Percentiles rank a stretch among this genome's conserved stretches.
Conservation (phyloP, 2,329 filamentous ascomycete genomes). For the Trichoderma sp. region DNA sequence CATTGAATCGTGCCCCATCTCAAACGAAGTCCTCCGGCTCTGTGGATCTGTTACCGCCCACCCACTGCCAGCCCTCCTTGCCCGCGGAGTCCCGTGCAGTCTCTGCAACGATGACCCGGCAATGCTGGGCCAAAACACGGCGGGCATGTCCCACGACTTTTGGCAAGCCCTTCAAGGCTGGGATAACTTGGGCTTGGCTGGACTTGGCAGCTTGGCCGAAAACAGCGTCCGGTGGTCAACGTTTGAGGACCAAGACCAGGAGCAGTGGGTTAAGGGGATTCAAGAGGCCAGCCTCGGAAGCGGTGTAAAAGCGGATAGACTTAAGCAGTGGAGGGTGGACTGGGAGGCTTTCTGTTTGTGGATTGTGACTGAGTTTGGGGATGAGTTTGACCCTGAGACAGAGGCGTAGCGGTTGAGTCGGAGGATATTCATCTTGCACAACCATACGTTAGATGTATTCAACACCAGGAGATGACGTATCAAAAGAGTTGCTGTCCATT, state of each 20-base stretch:
- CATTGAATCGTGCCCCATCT: constrained; percentile 86
- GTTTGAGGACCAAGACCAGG: constrained; percentile 73
- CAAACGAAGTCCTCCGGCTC: constrained; percentile 81
- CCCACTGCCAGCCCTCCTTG: constrained; percentile 77
- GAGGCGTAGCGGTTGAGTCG: not conserved
- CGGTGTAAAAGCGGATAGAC: constrained; percentile 65
- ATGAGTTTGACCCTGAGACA: constrained; percentile 53
- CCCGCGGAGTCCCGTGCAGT: constrained; percentile 78
- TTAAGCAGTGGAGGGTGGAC: constrained; percentile 74
- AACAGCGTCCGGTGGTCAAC: constrained; percentile 89
- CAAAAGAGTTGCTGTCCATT: not conserved
- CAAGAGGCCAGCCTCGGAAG: constrained; percentile 70
- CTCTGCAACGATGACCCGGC: constrained; percentile 90
- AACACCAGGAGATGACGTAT: not conserved
- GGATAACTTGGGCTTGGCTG: constrained; percentile 85
- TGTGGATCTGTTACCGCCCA: constrained; percentile 74
- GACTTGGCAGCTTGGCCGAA: constrained; percentile 81
- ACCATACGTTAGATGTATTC: not conserved
- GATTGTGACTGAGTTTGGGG: constrained; percentile 74
- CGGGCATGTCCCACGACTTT: constrained; percentile 87
- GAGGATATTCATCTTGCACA: not conserved
- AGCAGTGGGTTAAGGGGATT: constrained; percentile 71
- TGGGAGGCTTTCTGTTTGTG: constrained; percentile 92
- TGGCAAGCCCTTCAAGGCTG: constrained; percentile 91
- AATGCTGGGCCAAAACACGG: constrained; percentile 78